Evolutionary conservation across 345 rosid species (phyloP).

Genomic region (Lumnitzera littorea): DNA sequence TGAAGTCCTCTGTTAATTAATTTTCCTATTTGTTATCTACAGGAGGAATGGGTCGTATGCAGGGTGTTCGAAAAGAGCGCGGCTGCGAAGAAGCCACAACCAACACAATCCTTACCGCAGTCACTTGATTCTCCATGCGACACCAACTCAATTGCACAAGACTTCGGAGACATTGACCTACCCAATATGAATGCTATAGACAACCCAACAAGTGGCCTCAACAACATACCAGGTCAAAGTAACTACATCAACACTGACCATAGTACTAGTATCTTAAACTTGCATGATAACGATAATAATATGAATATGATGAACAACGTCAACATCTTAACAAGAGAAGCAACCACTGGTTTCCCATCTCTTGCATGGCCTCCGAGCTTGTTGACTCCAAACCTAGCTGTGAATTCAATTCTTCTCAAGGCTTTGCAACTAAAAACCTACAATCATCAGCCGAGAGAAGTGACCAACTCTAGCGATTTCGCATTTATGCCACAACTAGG

Average conservation of each 20-base stretch:
- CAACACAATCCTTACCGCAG: constrained; percentile 48
- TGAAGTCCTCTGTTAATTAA: not conserved
- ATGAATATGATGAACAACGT: constrained; percentile 21
- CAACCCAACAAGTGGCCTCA: constrained; percentile 19
- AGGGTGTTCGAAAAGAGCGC: constrained; percentile 70
- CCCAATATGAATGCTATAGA: constrained; percentile 33
- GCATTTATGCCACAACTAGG: constrained; percentile 35
- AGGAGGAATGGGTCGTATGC: constrained; percentile 97
- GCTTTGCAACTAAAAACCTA: constrained; percentile 58
- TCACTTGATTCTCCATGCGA: constrained; percentile 74
- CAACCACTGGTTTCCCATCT: constrained; percentile 17
- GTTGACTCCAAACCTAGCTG: constrained; percentile 52
- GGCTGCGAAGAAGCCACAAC: constrained; percentile 50
- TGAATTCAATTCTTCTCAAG: constrained; percentile 78
- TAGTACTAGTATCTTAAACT: constrained; percentile 5
- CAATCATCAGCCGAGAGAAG: constrained; percentile 40
- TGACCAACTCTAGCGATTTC: constrained; percentile 18
- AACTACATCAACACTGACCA: constrained; percentile 21
- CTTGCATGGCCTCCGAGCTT: constrained; percentile 57
- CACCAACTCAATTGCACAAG: constrained; percentile 60
- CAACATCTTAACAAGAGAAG: constrained; percentile 24
- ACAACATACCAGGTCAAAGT: constrained; percentile 10
- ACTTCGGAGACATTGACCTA: constrained; percentile 64
- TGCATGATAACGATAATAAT: not conserved
- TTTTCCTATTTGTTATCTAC: constrained; percentile 4